A percentile compares a stretch with the other conserved stretches of the same genome.
These are phyloP conservation scores for Arthrobotrys entomopaga DNA, from an alignment of 2,329 filamentous ascomycete genomes.

Conservation along the genomic window DNA sequence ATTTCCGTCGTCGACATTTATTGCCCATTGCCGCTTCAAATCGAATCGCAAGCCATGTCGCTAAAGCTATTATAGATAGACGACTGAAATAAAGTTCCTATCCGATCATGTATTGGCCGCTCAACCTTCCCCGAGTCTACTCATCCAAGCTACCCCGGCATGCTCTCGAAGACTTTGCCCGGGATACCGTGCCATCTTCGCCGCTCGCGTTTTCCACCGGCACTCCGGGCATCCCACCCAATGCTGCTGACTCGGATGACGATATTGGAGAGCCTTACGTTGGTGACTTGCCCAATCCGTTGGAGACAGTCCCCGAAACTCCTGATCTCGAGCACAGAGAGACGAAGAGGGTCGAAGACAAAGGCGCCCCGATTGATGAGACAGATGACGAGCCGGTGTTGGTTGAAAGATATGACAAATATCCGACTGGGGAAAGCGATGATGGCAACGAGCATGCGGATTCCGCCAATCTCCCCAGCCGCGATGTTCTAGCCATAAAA, in stretches of 20 bases:
- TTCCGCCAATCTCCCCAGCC: slow-evolving; percentile 63
- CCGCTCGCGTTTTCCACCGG: slow-evolving; percentile 59
- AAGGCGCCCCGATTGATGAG: slow-evolving; percentile 56
- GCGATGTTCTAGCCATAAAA: slow-evolving; percentile 77
- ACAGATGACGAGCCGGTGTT: slow-evolving; percentile 47
- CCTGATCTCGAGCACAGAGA: slow-evolving; percentile 23
- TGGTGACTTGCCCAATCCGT: slow-evolving; percentile 28
- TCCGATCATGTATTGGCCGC: slow-evolving; percentile 82
- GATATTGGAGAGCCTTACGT: slow-evolving; percentile 60
- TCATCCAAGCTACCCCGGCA: slow-evolving; percentile 75
- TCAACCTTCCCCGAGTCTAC: slow-evolving; percentile 84
- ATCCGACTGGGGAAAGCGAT: slow-evolving; percentile 52
- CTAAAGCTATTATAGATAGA: no score
- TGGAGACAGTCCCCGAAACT: slow-evolving; percentile 34
- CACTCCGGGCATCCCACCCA: slow-evolving; percentile 55
- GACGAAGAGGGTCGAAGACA: slow-evolving; percentile 20
- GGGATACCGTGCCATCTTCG: slow-evolving; percentile 71
- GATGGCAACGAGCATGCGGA: slow-evolving; percentile 56
- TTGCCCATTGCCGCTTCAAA: slow-evolving; percentile 26
- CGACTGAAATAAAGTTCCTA: background rate
- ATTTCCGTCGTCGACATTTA: background rate
- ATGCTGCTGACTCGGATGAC: slow-evolving; percentile 60
- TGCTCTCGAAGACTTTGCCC: slow-evolving; percentile 67
- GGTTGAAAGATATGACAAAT: slow-evolving; percentile 47
- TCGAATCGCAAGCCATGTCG: slow-evolving; percentile 16